phyloP scores from a whole-genome alignment of 2,329 filamentous ascomycete genomes.

The Alternaria dauci region DNA sequence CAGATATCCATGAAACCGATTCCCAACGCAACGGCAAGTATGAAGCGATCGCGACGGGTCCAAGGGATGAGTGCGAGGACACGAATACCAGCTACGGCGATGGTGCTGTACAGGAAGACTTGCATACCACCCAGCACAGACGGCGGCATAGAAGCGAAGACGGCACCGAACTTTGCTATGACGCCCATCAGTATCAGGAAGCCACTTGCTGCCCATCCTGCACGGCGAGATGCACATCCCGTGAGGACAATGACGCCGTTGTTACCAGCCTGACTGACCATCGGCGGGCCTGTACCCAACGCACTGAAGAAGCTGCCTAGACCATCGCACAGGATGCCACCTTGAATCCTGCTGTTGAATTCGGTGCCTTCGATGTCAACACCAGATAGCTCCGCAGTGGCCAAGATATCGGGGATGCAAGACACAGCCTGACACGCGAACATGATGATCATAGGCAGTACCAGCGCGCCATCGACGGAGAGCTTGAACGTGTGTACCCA shows the following conservation, averaged over 20 bases:
- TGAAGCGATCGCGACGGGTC: conserved; percentile 41
- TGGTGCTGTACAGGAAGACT: conserved; percentile 41
- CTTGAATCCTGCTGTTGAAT: conserved; percentile 39
- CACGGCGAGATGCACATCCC: conserved; percentile 37
- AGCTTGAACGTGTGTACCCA: conserved; percentile 42
- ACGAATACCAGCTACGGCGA: conserved; percentile 38
- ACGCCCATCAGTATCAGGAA: conserved; percentile 41
- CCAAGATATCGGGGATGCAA: conserved; percentile 51
- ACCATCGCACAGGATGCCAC: conserved; percentile 40
- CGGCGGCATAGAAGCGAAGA: conserved; percentile 42
- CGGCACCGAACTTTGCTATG: conserved; percentile 39
- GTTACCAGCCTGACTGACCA: conserved; percentile 41
- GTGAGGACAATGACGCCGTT: conserved; percentile 43
- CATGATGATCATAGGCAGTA: conserved; percentile 41
- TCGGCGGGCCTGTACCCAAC: conserved; percentile 37
- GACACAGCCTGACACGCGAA: conserved; percentile 39
- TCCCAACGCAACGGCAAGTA: conserved; percentile 34
- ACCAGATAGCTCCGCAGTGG: conserved; percentile 37
- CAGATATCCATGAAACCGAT: conserved; percentile 52
- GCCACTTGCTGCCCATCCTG: conserved; percentile 39
- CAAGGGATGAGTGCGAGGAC: conserved; percentile 39
- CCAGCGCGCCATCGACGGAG: conserved; percentile 39
- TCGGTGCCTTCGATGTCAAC: conserved; percentile 39
- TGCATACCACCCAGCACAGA: conserved; percentile 60
- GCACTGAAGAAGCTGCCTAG: conserved; percentile 40